Conservation (phyloP, 495 filamentous ascomycete genomes). For the Glarea lozoyensis region DNA sequence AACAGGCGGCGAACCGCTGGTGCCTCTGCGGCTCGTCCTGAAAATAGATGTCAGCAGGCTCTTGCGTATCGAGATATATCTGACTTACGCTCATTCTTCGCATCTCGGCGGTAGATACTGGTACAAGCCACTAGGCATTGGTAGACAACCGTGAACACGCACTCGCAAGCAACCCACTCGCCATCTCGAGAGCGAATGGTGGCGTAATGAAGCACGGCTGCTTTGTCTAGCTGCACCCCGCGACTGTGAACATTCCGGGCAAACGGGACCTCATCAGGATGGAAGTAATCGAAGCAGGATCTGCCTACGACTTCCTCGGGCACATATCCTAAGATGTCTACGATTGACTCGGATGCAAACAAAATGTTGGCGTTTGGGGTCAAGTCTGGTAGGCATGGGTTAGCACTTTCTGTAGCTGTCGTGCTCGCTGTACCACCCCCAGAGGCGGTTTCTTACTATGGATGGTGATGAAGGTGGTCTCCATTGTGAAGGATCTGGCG, state of each 20-base stretch:
- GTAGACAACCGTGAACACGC: slow-evolving; percentile 82
- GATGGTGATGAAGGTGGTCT: slow-evolving; percentile 90
- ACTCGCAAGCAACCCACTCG: slow-evolving; percentile 75
- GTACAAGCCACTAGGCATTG: slow-evolving; percentile 81
- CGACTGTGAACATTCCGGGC: slow-evolving; percentile 64
- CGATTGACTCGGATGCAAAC: slow-evolving; percentile 75
- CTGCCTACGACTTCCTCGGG: slow-evolving; percentile 66
- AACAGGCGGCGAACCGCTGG: slow-evolving; percentile 72
- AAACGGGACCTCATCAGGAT: slow-evolving; percentile 70
- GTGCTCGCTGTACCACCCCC: slow-evolving; percentile 10
- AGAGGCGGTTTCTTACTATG: slow-evolving; percentile 53
- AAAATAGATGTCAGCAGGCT: slow-evolving; percentile 10
- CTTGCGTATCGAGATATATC: neutral
- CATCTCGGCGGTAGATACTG: slow-evolving; percentile 63
- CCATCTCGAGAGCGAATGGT: slow-evolving; percentile 59
- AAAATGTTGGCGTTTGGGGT: slow-evolving; percentile 69
- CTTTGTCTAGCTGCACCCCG: slow-evolving; percentile 73
- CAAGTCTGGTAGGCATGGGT: slow-evolving; percentile 43
- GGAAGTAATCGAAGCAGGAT: slow-evolving; percentile 82
- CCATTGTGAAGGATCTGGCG: slow-evolving; percentile 46
- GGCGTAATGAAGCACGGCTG: slow-evolving; percentile 76
- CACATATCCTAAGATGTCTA: slow-evolving; percentile 73
- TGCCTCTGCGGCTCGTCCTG: slow-evolving; percentile 72
- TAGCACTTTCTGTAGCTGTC: slow-evolving; percentile 15
- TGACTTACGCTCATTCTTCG: slow-evolving; percentile 64